Evolutionary conservation across 2,329 filamentous ascomycete genomes (phyloP), one percentile per base, ranked within the genome.

Genomic region (Trichoderma citrinoviride): DNA sequence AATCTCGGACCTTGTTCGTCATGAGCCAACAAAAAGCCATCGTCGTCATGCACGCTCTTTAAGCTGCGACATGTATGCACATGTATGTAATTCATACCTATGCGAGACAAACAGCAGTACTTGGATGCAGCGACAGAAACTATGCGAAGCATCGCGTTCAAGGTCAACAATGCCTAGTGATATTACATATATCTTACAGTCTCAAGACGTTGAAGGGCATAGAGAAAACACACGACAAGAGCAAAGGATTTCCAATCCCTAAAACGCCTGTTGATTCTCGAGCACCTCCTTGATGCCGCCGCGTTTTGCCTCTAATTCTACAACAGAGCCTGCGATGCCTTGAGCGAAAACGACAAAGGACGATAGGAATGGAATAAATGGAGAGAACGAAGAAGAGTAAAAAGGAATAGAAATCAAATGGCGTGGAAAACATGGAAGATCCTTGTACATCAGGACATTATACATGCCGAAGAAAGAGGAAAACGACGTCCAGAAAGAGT

Each of bases 221-320:
- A 14, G 27, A 23, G 12, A 14, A 10, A n/a, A n/a, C 29, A 43
- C 23, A 53, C 15, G 7, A 54, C n/a, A 10, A 10, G 37, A 8
- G 37, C 25, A 23, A 44, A 10, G n/a, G 8, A 52, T 7, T 21
- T 46, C 60, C 17, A 14, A 19, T 43, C 23, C 52, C 61, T 49
- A 56, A 43, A 64, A 64, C 52, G 52, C 61, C 61, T 29, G 21
- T 56, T 49, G 43, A 56, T 44, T 49, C 43, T 37, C 37, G 37
- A 23, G 23, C 61, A 41, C 23, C 50, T 43, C 41, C 47, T 55
- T 47, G n/a, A 43, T 64, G 47, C 55, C 47, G 23, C 33, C 50
- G 54, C 53, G 29, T 43, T 23, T 43, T 49, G 33, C 41, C 29
- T 56, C 53, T 56, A 55, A 43, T 64, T 64, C 44, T 64, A 64